Evolutionary conservation across 768 basidiomycete species (phyloP).

Genomic region (Termitomyces sp.): DNA sequence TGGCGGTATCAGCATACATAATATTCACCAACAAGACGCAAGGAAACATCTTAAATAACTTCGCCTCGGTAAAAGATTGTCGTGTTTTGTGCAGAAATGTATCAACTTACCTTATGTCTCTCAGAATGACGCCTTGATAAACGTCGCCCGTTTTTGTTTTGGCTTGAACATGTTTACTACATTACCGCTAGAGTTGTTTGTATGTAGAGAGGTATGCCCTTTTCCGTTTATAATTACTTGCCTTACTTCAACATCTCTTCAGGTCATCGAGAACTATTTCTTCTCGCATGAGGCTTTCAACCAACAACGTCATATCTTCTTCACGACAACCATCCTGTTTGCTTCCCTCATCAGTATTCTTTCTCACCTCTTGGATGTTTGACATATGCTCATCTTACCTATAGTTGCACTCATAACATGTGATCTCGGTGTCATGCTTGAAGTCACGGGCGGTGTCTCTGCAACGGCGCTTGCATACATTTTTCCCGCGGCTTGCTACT

Average conservation of each 20-base stretch:
- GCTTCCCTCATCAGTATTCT: constrained; percentile 75
- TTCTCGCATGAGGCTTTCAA: constrained; percentile 85
- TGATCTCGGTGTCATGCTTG: constrained; percentile 96
- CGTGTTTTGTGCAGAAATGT: neutral
- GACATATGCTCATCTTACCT: constrained; percentile 1
- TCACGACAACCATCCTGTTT: constrained; percentile 81
- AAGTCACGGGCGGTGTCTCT: constrained; percentile 96
- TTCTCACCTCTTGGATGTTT: neutral
- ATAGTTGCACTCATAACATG: constrained; percentile 89
- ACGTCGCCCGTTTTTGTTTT: constrained; percentile 90
- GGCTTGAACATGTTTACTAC: constrained; percentile 99
- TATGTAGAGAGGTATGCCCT: constrained; percentile 80
- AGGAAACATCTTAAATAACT: constrained; percentile 98
- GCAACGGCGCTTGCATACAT: constrained; percentile 92
- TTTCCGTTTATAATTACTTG: too few relatives aligned
- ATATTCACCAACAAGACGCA: constrained; percentile 88
- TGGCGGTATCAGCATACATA: constrained; percentile 82
- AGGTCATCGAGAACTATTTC: constrained; percentile 96
- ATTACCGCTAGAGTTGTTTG: constrained; percentile 91
- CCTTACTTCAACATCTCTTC: neutral
- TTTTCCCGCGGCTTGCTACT: constrained; percentile 83
- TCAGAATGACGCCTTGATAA: constrained; percentile 83
- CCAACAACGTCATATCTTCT: constrained; percentile 79
- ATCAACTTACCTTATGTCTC: constrained; percentile 1
- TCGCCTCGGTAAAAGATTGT: constrained; percentile 62